A percentile compares a stretch with the other conserved stretches of the same genome.
These are phyloP conservation scores for Protomyces pachydermus DNA, from an alignment of 1,139 yeast species.

Conservation along the genomic window DNA sequence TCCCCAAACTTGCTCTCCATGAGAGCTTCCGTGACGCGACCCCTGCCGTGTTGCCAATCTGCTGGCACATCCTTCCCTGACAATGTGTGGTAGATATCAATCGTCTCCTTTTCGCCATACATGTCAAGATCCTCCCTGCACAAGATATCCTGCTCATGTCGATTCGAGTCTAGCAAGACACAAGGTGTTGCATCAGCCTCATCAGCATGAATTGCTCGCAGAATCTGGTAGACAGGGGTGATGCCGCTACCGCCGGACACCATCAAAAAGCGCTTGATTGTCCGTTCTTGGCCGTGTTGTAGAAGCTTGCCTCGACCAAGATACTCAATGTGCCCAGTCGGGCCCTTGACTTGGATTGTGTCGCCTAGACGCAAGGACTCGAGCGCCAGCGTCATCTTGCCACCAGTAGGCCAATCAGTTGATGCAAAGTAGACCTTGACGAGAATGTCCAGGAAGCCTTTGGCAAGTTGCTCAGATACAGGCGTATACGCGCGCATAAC, in stretches of 20 bases:
- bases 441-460: constrained; percentile 25
- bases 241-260: constrained; percentile 87
- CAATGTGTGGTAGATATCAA: constrained; percentile 30
- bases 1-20: constrained; percentile 25
- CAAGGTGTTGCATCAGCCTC: constrained; percentile 81
- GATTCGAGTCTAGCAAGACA: constrained; percentile 71
- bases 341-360: constrained; percentile 48
- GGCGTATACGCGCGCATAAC: constrained; percentile 51
- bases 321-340: constrained; percentile 72
- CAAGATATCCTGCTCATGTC: constrained; percentile 69
- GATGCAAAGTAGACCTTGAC: constrained; percentile 35
- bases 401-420: constrained; percentile 43
- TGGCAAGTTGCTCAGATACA: constrained; percentile 35
- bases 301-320: constrained; percentile 56
- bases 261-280: constrained; percentile 62
- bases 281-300: constrained; percentile 42
- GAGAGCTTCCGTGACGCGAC: constrained; percentile 27
- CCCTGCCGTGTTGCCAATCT: constrained; percentile 25
- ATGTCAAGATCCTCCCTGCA: constrained; percentile 75
- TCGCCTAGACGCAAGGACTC: constrained; percentile 40
- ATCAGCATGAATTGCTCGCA: constrained; percentile 63
- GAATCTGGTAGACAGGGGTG: constrained; percentile 63
- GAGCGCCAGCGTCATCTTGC: constrained; percentile 77
- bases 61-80: constrained; percentile 19
- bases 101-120: constrained; percentile 45